phyloP scores from a whole-genome alignment of 2,329 filamentous ascomycete genomes.

The Talaromyces sp. region DNA sequence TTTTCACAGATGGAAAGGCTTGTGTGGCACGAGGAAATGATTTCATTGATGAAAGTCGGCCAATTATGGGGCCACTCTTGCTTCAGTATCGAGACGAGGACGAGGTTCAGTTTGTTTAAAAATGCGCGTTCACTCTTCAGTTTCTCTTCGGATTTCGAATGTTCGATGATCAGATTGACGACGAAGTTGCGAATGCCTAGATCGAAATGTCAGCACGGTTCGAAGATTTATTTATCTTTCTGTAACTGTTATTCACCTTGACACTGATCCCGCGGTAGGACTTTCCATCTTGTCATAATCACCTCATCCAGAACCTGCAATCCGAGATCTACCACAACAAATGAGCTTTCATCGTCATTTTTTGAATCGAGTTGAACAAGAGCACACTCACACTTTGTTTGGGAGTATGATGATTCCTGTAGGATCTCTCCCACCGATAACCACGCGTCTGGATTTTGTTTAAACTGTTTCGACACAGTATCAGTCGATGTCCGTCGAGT shows the following conservation, averaged over 20 bases:
- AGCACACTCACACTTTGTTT: conserved; percentile 79
- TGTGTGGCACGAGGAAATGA: conserved; percentile 91
- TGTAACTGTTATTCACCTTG: conserved; percentile 55
- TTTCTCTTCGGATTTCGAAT: conserved; percentile 82
- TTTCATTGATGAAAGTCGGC: conserved; percentile 99
- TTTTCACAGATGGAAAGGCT: conserved; percentile 98
- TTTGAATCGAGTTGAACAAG: not conserved
- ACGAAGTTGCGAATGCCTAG: conserved; percentile 97
- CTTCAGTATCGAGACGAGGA: conserved; percentile 94
- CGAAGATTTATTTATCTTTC: not conserved
- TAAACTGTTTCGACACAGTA: conserved; percentile 62
- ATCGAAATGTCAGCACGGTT: not conserved
- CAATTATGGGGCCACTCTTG: conserved; percentile 99
- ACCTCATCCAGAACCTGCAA: conserved; percentile 97
- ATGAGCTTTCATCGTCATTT: conserved; percentile 16
- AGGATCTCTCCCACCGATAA: conserved; percentile 95
- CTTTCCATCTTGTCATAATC: conserved; percentile 98
- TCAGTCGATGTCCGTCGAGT: conserved; percentile 17
- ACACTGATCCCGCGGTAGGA: conserved; percentile 91
- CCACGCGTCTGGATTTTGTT: conserved; percentile 98
- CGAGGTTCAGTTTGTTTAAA: conserved; percentile 96
- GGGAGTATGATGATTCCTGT: conserved; percentile 83
- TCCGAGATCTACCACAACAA: conserved; percentile 63
- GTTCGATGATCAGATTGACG: conserved; percentile 95
- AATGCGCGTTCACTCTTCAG: conserved; percentile 79